phyloP scores from a whole-genome alignment of 345 rosid genomes.

The Cardamine occulta region DNA sequence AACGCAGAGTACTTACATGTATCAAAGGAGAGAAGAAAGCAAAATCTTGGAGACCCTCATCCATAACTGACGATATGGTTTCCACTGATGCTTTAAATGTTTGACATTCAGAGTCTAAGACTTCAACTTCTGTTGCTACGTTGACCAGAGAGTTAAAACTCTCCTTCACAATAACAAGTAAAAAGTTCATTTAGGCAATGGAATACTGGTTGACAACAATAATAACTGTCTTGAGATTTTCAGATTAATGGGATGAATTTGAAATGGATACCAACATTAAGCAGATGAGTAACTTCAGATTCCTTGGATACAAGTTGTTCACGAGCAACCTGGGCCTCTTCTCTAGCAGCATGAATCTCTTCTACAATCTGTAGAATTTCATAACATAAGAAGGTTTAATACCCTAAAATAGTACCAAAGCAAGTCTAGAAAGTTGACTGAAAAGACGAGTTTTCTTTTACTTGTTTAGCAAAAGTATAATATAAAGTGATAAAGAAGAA shows the following conservation, averaged over 20 bases:
- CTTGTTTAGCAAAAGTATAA: constrained; percentile 5
- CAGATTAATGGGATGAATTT: constrained; percentile 23
- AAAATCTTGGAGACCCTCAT: constrained; percentile 65
- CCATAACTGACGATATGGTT: constrained; percentile 52
- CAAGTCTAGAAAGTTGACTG: constrained; percentile 17
- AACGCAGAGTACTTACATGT: constrained; percentile 56
- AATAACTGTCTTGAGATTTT: constrained; percentile 10
- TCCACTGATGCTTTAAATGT: constrained; percentile 52
- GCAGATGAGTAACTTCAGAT: constrained; percentile 51
- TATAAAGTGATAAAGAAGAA: constrained; percentile 9
- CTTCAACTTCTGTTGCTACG: constrained; percentile 63
- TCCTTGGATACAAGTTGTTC: constrained; percentile 58
- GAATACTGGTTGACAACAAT: constrained; percentile 16
- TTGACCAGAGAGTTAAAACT: constrained; percentile 45
- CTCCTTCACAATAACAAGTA: constrained; percentile 44
- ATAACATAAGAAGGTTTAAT: constrained; percentile 19
- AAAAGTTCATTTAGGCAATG: constrained; percentile 18
- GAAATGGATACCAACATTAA: constrained; percentile 34
- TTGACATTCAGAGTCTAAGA: constrained; percentile 55
- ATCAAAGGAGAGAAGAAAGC: constrained; percentile 49
- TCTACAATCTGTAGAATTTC: constrained; percentile 53
- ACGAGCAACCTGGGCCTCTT: constrained; percentile 60
- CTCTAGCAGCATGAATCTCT: constrained; percentile 66
- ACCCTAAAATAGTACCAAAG: constrained; percentile 8
- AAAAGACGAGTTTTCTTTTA: not conserved